Base-by-base conservation (phyloP, 202 grass and related monocot genomes). In the Panicum virgatum region DNA sequence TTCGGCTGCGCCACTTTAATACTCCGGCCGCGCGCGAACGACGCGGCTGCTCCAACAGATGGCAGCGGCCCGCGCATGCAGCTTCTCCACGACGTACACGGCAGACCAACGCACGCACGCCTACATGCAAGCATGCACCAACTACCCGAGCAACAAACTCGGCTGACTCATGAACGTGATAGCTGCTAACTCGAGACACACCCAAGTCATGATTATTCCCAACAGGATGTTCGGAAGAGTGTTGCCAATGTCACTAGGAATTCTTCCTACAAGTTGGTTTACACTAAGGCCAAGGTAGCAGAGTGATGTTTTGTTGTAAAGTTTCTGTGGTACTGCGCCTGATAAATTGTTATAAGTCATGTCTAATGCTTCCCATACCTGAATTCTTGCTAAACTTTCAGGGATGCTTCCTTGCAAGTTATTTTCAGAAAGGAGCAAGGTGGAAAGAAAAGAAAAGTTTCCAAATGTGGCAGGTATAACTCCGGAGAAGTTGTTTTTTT, bases 171-270 rank as follows among this genome's bases (percentile, higher is more conserved):
- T n/a, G n/a, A n/a, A n/a, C n/a, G n/a, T n/a, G n/a, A n/a, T n/a
- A n/a, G n/a, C n/a, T n/a, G n/a, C n/a, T n/a, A n/a, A n/a, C n/a
- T n/a, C n/a, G n/a, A n/a, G n/a, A n/a, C n/a, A n/a, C n/a, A n/a
- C n/a, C n/a, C n/a, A n/a, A n/a, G n/a, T n/a, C n/a, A n/a, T n/a
- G n/a, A n/a, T n/a, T n/a, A n/a, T n/a, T n/a, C n/a, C n/a, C n/a
- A n/a, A n/a, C 4, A 10, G n/a, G n/a, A 88, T 84, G 23, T 40
- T 84, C 48, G 74, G 81, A 70, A 89, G 82, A 5, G 82, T 89
- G 62, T 81, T 5, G 14, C 82, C 87, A 81, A 89, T 62, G 18
- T 66, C 23, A 6, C 2, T 38, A 1, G 88, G 84, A 47, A 87
- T 58, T 30, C 16, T 45, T 18, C 88, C 88, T 18, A 19, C 2